Conservation (phyloP, 768 basidiomycete species). For the Amanita polypyramis region DNA sequence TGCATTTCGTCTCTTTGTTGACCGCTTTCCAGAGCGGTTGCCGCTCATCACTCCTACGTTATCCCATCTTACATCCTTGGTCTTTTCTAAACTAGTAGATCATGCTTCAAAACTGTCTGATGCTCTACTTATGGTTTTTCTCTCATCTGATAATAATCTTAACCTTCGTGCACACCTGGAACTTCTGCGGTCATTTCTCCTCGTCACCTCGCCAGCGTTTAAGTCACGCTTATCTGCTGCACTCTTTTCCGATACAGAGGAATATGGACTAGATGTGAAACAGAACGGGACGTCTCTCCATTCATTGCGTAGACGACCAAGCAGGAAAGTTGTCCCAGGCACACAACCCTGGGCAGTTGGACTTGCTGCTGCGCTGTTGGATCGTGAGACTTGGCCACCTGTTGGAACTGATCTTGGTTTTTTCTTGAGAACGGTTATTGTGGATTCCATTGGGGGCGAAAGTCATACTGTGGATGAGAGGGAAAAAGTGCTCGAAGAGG, state of each 20-base stretch:
- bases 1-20: constrained; percentile 38
- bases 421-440: constrained; percentile 72
- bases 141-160: constrained; percentile 52
- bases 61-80: constrained; percentile 46
- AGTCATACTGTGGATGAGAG: constrained; percentile 12
- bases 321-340: constrained; percentile 16
- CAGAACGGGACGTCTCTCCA: constrained; percentile 24
- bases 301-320: constrained; percentile 21
- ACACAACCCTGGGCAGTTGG: constrained; percentile 55
- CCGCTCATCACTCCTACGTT: constrained; percentile 60
- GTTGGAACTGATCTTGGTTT: constrained; percentile 79
- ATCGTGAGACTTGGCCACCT: constrained; percentile 77
- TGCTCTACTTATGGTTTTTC: constrained; percentile 56
- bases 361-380: constrained; percentile 59
- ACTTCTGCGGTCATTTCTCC: constrained; percentile 65
- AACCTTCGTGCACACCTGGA: constrained; percentile 57
- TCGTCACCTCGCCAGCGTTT: constrained; percentile 66
- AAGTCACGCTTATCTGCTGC: constrained; percentile 57
- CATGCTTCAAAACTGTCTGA: constrained; percentile 58
- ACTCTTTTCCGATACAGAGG: constrained; percentile 67
- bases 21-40: constrained; percentile 44
- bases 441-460: constrained; percentile 54
- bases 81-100: constrained; percentile 48
- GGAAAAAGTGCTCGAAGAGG: constrained; percentile 39
- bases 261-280: constrained; percentile 27